A percentile compares a stretch with the other conserved stretches of the same genome.
phyloP scores from a whole-genome alignment of 768 basidiomycete species.

The Pleurotus djamor region DNA sequence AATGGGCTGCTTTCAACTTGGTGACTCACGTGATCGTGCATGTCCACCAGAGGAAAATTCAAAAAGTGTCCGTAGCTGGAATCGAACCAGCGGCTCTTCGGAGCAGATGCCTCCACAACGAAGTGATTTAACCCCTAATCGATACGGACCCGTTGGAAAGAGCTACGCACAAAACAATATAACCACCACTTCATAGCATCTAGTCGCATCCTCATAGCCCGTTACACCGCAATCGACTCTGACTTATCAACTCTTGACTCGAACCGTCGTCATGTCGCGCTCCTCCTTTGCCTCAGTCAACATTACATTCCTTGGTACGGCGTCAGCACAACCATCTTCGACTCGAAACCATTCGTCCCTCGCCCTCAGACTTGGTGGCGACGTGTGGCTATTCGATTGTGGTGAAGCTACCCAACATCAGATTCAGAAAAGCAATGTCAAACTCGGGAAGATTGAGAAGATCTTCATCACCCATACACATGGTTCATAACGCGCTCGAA shows the following conservation, averaged over 20 bases:
- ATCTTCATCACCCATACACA: conserved; percentile 91
- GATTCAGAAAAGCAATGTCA: conserved; percentile 68
- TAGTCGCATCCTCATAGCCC: no score
- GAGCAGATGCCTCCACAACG: conserved; percentile 11
- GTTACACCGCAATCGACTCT: no score
- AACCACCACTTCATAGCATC: not conserved
- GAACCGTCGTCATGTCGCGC: not conserved
- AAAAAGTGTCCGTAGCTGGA: conserved; percentile 14
- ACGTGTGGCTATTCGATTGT: conserved; percentile 86
- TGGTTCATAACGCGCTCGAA: conserved; percentile 40
- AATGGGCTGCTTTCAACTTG: not conserved
- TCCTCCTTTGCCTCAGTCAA: conserved; percentile 31
- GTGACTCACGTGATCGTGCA: not conserved
- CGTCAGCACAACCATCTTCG: conserved; percentile 77
- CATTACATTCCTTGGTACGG: conserved; percentile 78
- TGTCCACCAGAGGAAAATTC: not conserved
- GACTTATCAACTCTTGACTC: no score
- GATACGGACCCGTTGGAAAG: conserved; percentile 6
- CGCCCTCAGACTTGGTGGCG: conserved; percentile 60
- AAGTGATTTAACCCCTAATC: conserved; percentile 16
- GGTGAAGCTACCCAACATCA: conserved; percentile 84
- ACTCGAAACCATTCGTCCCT: conserved; percentile 79
- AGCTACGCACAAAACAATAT: not conserved
- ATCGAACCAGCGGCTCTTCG: conserved; percentile 16
- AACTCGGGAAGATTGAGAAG: conserved; percentile 77